Evolutionary conservation across 257 asterid genomes (phyloP), one percentile per base, ranked within the genome.

Genomic region (Lavandula angustifolia): DNA sequence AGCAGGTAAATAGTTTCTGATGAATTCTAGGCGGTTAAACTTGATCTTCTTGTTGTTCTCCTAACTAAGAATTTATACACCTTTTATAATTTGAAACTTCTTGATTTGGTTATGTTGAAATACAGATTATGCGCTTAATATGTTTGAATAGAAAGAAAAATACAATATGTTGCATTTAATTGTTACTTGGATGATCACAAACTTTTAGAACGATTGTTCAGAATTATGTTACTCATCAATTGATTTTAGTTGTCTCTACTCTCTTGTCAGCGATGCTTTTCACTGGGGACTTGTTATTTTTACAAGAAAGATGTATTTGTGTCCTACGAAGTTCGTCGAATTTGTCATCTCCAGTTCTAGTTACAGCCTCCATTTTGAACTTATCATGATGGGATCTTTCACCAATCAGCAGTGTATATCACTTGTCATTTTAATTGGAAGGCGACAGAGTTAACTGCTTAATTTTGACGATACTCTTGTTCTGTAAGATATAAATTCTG

Each of bases 1-100:
- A 69, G 14, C 53, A 77, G 85, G 91, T 79, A 61, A 42, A 17
- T 43, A 50, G 32, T 64, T 13, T 17, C 3, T n/a, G 1, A 22
- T 22, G 27, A 22, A 22, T 22, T 22, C 27, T 40, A 34, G 59
- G 53, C 50, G 31, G n/a, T 4, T 13, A 22, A 10, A n/a, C 32
- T 54, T 33, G 2, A 31, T 31, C 60, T 10, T 13, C 3, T 53
- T 13, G 6, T 17, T 54, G 5, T 5, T 5, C 38, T 34, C 7
- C 10, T 17, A 17, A 4, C 16, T 35, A 34, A 14, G 60, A 29
- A 38, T 49, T 14, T 22, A 5, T 51, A 1, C 4, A 11, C 56
- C 17, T 17, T 13, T 44, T 17, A 6, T 61, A 29, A 4, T 41
- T 13, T 7, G 63, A 31, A 71, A 13, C 53, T 44, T 29, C 35